These are phyloP conservation scores for Saxophila tyrrhenica DNA, from an alignment of 495 filamentous ascomycete species.

Conservation along the genomic window DNA sequence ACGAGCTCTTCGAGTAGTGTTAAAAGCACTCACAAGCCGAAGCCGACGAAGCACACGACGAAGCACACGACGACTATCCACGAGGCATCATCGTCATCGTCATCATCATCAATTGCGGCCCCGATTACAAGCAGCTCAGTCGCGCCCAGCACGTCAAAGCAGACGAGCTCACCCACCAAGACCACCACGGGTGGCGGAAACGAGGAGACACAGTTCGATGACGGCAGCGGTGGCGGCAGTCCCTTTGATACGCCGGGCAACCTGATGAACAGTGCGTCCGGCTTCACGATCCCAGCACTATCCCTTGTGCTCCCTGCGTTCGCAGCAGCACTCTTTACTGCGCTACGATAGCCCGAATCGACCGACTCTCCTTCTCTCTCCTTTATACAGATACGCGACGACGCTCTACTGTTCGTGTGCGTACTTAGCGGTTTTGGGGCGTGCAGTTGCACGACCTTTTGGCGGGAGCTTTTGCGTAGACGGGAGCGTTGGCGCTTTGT, in stretches of 20 bases:
- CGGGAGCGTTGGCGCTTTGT: background rate
- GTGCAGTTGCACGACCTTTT: background rate
- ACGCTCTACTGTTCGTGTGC: constrained; percentile 1
- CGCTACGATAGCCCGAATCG: background rate
- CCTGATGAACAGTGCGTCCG: background rate
- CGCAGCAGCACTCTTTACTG: background rate
- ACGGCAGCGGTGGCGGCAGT: constrained; percentile 12
- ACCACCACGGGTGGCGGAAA: background rate
- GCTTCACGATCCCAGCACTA: background rate
- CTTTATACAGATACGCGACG: background rate
- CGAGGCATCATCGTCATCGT: too few relatives aligned
- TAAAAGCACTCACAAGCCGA: background rate
- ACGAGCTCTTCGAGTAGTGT: background rate
- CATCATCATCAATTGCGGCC: background rate
- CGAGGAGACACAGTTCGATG: background rate
- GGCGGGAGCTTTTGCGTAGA: background rate
- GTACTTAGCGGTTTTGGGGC: background rate
- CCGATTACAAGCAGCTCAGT: background rate
- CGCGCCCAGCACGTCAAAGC: background rate
- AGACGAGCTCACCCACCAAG: background rate
- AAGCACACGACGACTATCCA: background rate
- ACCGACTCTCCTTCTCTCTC: background rate
- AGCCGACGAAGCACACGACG: background rate
- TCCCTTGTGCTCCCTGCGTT: background rate
- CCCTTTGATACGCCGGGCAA: constrained; percentile 11